These are phyloP conservation scores for Cylindrotheca closterium DNA, from an alignment of 108 stramenopile genomes.

Conservation along the genomic window DNA sequence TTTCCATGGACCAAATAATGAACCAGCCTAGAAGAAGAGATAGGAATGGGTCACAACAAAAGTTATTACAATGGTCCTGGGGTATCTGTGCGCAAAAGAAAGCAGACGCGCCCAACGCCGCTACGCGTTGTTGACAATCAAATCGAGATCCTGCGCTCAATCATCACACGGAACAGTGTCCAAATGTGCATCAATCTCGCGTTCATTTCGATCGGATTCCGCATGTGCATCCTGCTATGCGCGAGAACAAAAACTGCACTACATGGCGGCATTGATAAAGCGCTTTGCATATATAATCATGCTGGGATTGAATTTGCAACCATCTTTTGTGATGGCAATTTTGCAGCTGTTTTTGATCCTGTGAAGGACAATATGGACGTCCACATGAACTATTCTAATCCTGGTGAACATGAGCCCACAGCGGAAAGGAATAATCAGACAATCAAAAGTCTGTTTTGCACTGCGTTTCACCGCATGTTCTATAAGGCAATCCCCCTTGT, in stretches of 20 bases:
- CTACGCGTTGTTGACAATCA: too few relatives aligned
- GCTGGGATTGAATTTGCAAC: slow-evolving; percentile 17
- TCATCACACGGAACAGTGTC: too few relatives aligned
- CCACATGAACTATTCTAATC: not conserved
- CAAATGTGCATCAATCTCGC: too few relatives aligned
- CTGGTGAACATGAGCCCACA: slow-evolving; percentile 38
- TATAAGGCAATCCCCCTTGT: slow-evolving; percentile 22
- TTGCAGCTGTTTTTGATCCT: slow-evolving; percentile 4
- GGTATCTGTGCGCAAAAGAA: too few relatives aligned
- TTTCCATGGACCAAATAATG: too few relatives aligned
- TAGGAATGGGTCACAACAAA: too few relatives aligned
- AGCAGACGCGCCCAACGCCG: too few relatives aligned
- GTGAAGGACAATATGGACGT: not conserved
- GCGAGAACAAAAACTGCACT: too few relatives aligned
- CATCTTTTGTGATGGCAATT: slow-evolving; percentile 20
- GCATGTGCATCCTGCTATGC: not conserved
- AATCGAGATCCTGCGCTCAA: too few relatives aligned
- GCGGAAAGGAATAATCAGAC: slow-evolving; percentile 30
- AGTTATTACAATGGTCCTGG: too few relatives aligned
- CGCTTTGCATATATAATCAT: slow-evolving; percentile 14
- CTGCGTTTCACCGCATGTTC: slow-evolving; percentile 26
- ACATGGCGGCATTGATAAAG: too few relatives aligned
- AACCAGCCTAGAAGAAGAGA: too few relatives aligned
- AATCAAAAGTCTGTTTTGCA: slow-evolving; percentile 43
- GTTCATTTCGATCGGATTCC: not conserved